phyloP scores from a whole-genome alignment of 257 asterid genomes.

The Nicotiana tomentosiformis region DNA sequence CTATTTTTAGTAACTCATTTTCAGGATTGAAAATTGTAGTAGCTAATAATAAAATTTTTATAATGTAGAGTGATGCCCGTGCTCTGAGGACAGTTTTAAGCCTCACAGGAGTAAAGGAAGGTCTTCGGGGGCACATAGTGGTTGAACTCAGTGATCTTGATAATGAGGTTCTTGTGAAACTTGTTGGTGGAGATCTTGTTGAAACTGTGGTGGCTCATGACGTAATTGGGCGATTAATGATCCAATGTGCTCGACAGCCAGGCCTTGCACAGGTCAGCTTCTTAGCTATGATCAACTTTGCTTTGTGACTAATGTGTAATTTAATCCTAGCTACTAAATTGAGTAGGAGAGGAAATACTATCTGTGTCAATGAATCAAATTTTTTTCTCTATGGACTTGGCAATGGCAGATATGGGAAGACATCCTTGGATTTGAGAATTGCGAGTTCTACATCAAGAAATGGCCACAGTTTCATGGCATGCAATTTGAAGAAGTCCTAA shows the following conservation, averaged over 20 bases:
- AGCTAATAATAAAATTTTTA: slow-evolving; percentile 15
- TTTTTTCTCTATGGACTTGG: slow-evolving; percentile 18
- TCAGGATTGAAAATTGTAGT: slow-evolving; percentile 12
- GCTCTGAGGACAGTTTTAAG: slow-evolving; percentile 88
- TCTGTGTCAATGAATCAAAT: slow-evolving; percentile 1
- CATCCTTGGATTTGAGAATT: slow-evolving; percentile 88
- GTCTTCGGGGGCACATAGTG: slow-evolving; percentile 77
- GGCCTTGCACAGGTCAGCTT: slow-evolving; percentile 91
- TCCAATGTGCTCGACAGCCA: slow-evolving; percentile 94
- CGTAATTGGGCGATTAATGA: slow-evolving; percentile 89
- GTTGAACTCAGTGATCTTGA: slow-evolving; percentile 91
- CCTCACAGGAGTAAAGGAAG: slow-evolving; percentile 90
- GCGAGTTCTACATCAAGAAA: slow-evolving; percentile 79
- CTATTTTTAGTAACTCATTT: slow-evolving; percentile 11
- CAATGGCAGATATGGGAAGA: slow-evolving; percentile 82
- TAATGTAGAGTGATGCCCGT: slow-evolving; percentile 86
- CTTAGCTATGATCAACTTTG: slow-evolving; percentile 4
- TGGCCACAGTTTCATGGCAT: slow-evolving; percentile 82
- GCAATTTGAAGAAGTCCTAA: slow-evolving; percentile 80
- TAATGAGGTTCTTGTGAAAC: slow-evolving; percentile 84
- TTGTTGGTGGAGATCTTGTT: slow-evolving; percentile 87
- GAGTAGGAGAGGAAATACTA: not conserved
- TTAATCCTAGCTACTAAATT: not conserved
- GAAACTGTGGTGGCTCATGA: slow-evolving; percentile 96
- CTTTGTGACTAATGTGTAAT: not conserved